These are phyloP conservation scores for Vinca major DNA, from an alignment of 305 asterid species.

Conservation along the genomic window DNA sequence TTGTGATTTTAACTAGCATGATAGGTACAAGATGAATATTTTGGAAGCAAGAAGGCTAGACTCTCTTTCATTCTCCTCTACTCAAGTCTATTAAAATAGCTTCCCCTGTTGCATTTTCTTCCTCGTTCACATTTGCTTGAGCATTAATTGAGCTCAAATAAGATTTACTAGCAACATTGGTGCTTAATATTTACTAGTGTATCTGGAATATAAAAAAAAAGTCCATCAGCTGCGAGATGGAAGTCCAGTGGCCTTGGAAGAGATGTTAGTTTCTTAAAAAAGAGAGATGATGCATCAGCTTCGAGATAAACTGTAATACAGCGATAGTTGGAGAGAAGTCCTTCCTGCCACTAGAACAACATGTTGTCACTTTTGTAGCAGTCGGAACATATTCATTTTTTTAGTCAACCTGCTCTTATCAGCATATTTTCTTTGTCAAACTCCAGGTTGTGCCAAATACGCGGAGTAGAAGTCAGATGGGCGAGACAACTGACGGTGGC, in stretches of 20 bases:
- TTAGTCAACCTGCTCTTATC: neutral
- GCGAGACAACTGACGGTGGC: constrained; percentile 99
- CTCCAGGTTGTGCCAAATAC: constrained; percentile 91
- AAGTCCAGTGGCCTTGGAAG: neutral
- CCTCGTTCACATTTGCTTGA: neutral
- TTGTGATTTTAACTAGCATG: neutral
- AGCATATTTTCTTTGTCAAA: constrained; percentile 7
- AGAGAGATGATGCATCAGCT: neutral
- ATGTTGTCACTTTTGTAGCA: neutral
- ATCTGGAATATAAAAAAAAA: neutral
- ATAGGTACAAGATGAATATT: neutral
- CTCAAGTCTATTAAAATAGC: neutral
- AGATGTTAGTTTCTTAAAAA: neutral
- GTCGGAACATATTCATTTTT: neutral
- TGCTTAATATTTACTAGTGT: neutral
- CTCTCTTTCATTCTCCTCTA: neutral
- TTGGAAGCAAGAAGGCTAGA: neutral
- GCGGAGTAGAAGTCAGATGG: constrained; percentile 99
- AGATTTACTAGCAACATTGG: neutral
- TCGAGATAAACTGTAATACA: neutral
- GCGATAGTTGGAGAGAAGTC: neutral
- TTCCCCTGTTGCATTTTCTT: neutral
- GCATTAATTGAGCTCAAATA: neutral
- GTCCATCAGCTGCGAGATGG: neutral
- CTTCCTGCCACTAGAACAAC: neutral